A percentile compares a stretch with the other conserved stretches of the same genome.
Evolutionary conservation across 78 protist species (phyloP).

Genomic region (Monocercomonoides exilis): DNA sequence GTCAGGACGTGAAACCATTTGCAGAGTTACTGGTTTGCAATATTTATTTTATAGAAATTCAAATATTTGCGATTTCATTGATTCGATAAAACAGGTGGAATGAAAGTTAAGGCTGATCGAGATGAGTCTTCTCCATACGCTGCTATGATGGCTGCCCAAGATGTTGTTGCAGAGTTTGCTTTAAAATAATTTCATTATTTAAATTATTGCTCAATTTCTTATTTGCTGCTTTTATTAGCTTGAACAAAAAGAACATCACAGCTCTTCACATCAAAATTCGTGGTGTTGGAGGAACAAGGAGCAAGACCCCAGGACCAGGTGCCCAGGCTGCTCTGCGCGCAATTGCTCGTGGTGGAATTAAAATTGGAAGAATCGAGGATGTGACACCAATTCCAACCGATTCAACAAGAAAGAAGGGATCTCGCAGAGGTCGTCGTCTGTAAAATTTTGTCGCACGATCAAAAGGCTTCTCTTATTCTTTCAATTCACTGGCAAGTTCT

Average conservation of each 20-base stretch:
- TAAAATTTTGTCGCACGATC: no score
- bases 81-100: no score
- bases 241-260: slow-evolving; percentile 83
- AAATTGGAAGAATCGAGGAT: slow-evolving; percentile 98
- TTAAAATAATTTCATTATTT: not conserved
- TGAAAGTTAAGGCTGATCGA: slow-evolving; percentile 99
- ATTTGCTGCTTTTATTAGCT: not conserved
- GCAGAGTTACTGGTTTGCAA: slow-evolving; percentile 87
- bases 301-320: slow-evolving; percentile 99
- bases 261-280: slow-evolving; percentile 98
- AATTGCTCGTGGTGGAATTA: slow-evolving; percentile 95
- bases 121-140: slow-evolving; percentile 99
- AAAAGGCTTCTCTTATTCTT: no score
- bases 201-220: not conserved
- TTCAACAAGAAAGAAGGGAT: slow-evolving; percentile 91
- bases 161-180: slow-evolving; percentile 67
- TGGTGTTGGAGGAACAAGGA: slow-evolving; percentile 94
- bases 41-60: no score
- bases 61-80: no score
- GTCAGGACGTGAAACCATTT: slow-evolving; percentile 88
- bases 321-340: slow-evolving; percentile 99
- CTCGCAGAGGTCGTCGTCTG: slow-evolving; percentile 98
- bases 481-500: no score
- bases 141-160: slow-evolving; percentile 99
- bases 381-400: slow-evolving; percentile 99